Percentiles rank a stretch among this genome's conserved stretches.
Evolutionary conservation across 305 asterid genomes (phyloP).

Genomic region (Fraxinus floribunda): DNA sequence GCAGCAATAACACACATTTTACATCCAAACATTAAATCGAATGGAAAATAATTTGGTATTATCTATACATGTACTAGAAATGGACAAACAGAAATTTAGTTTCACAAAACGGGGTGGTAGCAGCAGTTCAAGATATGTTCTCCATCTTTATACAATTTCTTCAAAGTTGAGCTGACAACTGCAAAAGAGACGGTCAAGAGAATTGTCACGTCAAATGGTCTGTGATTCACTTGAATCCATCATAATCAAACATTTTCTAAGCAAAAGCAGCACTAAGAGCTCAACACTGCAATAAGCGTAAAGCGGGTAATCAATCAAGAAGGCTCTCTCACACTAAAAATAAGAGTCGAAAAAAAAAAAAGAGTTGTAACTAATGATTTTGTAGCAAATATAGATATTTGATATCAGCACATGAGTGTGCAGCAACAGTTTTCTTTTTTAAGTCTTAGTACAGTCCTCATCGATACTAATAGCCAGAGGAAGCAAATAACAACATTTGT

Average conservation of each 20-base stretch:
- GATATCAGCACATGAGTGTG: background rate
- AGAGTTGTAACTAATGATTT: background rate
- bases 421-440: background rate
- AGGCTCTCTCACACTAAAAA: background rate
- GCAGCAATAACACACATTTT: slow-evolving; percentile 29
- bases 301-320: background rate
- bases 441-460: background rate
- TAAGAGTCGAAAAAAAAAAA: background rate
- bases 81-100: slow-evolving; percentile 26
- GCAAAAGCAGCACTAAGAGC: background rate
- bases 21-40: slow-evolving; percentile 16
- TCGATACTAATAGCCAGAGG: background rate
- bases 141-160: slow-evolving; percentile 24
- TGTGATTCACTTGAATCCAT: background rate
- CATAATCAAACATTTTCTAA: background rate
- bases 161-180: slow-evolving; percentile 12
- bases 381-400: background rate
- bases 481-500: background rate
- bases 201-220: background rate
- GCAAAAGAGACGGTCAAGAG: slow-evolving; percentile 6
- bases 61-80: slow-evolving; percentile 40
- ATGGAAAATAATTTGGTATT: background rate
- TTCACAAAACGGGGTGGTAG: background rate
- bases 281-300: background rate
- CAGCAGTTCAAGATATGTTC: slow-evolving; percentile 22